Conservation (phyloP, 371 early-diverging fungal genomes). For the Rhizopus sp. region DNA sequence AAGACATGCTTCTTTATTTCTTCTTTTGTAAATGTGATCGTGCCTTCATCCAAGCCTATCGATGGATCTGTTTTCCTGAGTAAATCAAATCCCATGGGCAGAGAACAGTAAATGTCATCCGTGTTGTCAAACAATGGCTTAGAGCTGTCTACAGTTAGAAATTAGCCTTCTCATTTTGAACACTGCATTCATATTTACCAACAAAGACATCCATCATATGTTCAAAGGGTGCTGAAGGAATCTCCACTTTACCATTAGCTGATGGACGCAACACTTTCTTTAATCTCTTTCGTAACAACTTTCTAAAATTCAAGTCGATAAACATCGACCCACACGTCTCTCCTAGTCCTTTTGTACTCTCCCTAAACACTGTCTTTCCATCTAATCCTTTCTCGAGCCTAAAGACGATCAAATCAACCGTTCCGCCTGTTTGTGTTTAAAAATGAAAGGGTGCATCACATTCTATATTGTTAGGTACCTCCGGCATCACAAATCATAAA, state of each 20-base stretch:
- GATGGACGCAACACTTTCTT: slow-evolving; percentile 30
- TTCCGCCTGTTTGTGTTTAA: slow-evolving; percentile 26
- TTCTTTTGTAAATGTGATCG: slow-evolving; percentile 44
- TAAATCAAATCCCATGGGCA: slow-evolving; percentile 48
- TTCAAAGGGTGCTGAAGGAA: slow-evolving; percentile 28
- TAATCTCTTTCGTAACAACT: slow-evolving; percentile 30
- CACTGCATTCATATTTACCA: slow-evolving; percentile 35
- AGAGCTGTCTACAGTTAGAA: slow-evolving; percentile 14
- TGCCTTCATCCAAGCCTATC: slow-evolving; percentile 53
- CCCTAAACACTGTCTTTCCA: slow-evolving; percentile 33
- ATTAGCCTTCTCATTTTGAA: neutral
- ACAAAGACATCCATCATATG: slow-evolving; percentile 38
- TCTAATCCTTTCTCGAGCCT: slow-evolving; percentile 24
- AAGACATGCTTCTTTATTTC: slow-evolving; percentile 52
- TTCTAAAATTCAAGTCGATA: slow-evolving; percentile 48
- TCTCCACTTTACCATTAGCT: too few species aligned
- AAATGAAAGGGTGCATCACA: too few species aligned
- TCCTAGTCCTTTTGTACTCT: slow-evolving; percentile 49
- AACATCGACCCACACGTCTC: slow-evolving; percentile 55
- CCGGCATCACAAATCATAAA: slow-evolving; percentile 67
- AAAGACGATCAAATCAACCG: slow-evolving; percentile 56
- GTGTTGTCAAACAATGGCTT: slow-evolving; percentile 57
- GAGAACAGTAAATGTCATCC: slow-evolving; percentile 53
- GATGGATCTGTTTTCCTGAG: slow-evolving; percentile 47
- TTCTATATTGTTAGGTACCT: slow-evolving; percentile 19